Evolutionary conservation across 164 flowering plant species (phyloP).

Genomic region (Vitis amurensis): DNA sequence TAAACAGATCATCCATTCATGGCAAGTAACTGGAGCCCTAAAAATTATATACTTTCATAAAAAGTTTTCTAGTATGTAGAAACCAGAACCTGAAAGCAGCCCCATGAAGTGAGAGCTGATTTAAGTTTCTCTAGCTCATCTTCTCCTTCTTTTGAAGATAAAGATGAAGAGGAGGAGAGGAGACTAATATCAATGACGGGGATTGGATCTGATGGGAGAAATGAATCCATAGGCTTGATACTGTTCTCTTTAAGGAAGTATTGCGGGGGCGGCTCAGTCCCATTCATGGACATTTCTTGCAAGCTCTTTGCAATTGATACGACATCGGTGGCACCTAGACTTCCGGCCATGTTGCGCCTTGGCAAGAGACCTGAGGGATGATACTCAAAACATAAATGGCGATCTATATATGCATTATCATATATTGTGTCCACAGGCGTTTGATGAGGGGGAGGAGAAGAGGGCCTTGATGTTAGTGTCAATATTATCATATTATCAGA

Average conservation of each 20-base stretch:
- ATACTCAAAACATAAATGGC: too few species aligned
- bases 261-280: slow-evolving; percentile 11
- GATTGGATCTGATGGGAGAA: slow-evolving; percentile 5
- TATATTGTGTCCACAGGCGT: too few species aligned
- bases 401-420: too few species aligned
- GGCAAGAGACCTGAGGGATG: too few species aligned
- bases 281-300: slow-evolving; percentile 20
- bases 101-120: slow-evolving; percentile 37
- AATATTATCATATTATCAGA: too few species aligned
- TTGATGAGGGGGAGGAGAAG: too few species aligned
- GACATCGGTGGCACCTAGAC: background rate
- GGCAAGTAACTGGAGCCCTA: too few species aligned
- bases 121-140: slow-evolving; percentile 31
- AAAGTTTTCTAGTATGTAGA: background rate
- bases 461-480: too few species aligned
- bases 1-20: too few species aligned
- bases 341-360: background rate
- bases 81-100: slow-evolving; percentile 45
- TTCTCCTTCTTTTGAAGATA: slow-evolving; percentile 4
- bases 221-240: background rate
- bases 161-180: slow-evolving; percentile 5
- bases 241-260: slow-evolving; percentile 5
- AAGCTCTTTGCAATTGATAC: slow-evolving; percentile 1
- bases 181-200: slow-evolving; percentile 25
- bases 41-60: background rate